Base-by-base conservation (phyloP, 805 yeast species). In the Saturnispora besseyi region DNA sequence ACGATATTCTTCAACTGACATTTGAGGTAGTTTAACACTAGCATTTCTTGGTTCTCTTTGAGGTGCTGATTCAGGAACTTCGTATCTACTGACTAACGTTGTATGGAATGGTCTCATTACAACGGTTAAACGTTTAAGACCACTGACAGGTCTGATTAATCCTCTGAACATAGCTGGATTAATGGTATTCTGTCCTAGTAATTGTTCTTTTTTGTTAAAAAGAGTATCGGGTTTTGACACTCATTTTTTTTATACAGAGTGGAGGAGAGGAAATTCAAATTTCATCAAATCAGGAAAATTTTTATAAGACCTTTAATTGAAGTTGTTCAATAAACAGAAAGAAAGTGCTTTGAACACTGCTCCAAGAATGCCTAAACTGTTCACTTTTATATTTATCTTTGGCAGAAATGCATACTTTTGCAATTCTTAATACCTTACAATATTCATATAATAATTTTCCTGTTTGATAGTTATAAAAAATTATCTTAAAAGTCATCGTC, bases 401-500 rank as follows among this genome's bases (percentile, higher is more conserved):
- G 18, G 18, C 18, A 18, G 18, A 18, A 18, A 18, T 18, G 18
- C 18, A 18, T 18, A 18, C 18, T 18, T 18, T 18, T 18, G 18
- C 18, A 18, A 21, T 37, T 11, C 8, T 13, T 24, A 15, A 24
- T 26, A 24, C n/a, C 10, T 24, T 38, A 24, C n/a, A 38, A 8
- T 38, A 38, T 22, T 21, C 9, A 38, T 22, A 13, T n/a, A 2
- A 38, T 38, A 11, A 15, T 15, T 48, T 43, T 29, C 26, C 29
- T 22, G 13, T 18, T 24, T 41, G 29, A 33, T 42, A 42, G 9
- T 15, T 18, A 31, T 12, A n/a, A 13, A 29, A 21, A 26, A 18
- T 42, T 52, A 36, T 36, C 40, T 36, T 36, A 63, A 44, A 63
- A 63, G 32, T 77, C 83, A 43, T 78, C 83, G 49, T 78, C 83